phyloP scores from a whole-genome alignment of 257 asterid genomes.

The Verbascum thapsus region DNA sequence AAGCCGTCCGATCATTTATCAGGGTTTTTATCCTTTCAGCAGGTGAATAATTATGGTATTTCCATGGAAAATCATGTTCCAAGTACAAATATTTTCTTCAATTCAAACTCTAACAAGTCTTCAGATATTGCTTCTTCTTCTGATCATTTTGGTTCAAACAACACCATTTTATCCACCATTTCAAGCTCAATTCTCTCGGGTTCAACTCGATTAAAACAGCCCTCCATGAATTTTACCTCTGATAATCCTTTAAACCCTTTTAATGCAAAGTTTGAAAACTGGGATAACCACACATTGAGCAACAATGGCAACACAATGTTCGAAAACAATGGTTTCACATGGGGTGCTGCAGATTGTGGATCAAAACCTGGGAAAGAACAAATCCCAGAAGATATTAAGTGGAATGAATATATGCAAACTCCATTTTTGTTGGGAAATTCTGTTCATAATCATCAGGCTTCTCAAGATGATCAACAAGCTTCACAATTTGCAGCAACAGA shows the following conservation, averaged over 20 bases:
- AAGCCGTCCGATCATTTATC: conserved; percentile 40
- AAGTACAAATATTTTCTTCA: conserved; percentile 41
- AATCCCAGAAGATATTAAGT: conserved; percentile 51
- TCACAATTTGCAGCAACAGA: conserved; percentile 36
- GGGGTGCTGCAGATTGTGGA: conserved; percentile 44
- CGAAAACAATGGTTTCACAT: conserved; percentile 41
- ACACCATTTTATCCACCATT: conserved; percentile 15
- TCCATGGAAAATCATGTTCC: conserved; percentile 32
- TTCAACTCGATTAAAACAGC: conserved; percentile 11
- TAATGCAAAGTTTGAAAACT: conserved; percentile 36
- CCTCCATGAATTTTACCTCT: conserved; percentile 23
- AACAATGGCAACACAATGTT: conserved; percentile 9
- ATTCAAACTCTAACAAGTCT: conserved; percentile 30
- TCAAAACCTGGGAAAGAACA: conserved; percentile 40
- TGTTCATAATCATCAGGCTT: conserved; percentile 25
- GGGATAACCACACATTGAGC: conserved; percentile 29
- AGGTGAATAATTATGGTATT: conserved; percentile 42
- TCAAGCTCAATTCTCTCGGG: conserved; percentile 24
- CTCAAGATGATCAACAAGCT: conserved; percentile 46
- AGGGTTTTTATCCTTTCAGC: conserved; percentile 52
- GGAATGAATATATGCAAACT: conserved; percentile 76
- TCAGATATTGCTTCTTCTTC: conserved; percentile 34
- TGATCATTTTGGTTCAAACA: conserved; percentile 33
- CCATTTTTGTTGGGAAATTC: conserved; percentile 54
- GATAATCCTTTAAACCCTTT: conserved; percentile 24